Base-by-base conservation (phyloP, 495 filamentous ascomycete species). In the Xylaria grammica region DNA sequence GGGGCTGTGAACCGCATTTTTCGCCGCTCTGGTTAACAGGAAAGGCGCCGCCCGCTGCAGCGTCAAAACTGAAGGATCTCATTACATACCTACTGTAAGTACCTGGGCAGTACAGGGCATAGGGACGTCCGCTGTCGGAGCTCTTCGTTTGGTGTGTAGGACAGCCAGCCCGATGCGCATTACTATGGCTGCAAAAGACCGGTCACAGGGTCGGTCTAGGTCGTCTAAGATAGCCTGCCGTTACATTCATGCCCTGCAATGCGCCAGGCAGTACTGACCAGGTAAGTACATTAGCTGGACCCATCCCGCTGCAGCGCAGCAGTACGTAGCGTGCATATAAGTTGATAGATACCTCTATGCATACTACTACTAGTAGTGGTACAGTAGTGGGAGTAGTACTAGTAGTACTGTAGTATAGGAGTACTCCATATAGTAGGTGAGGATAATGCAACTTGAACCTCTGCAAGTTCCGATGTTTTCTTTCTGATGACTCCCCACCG, bases 201-300 rank as follows among this genome's bases (percentile, higher is more conserved):
- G 56, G 42, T 59, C 56, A 59, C 56, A 59, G 20, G 56, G 56
- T 40, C 56, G 27, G 54, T 13, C 19, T n/a, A n/a, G n/a, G n/a
- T n/a, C n/a, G n/a, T n/a, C n/a, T n/a, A n/a, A 29, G 54, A 44
- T 6, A 34, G 11, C 15, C 15, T 34, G 51, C 30, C 6, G 30
- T 20, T 20, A 10, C 50, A 50, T 53, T 15, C 52, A 57, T 57
- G 54, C 54, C 9, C 13, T 17, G 53, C 20, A 52, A 52, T n/a
- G n/a, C n/a, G n/a, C n/a, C n/a, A n/a, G n/a, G 13, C 40, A 42
- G 3, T 42, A 42, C 40, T 15, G n/a, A 36, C 34, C 34, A 36
- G 34, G 34, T 11, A 36, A n/a, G n/a, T n/a, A n/a, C n/a, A n/a
- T n/a, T n/a, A n/a, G n/a, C n/a, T n/a, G n/a, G n/a, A n/a, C 34